Percentiles rank a stretch among this genome's conserved stretches.
Evolutionary conservation across 352 stramenopile genomes (phyloP).

Genomic region (Pythium sukuiense): DNA sequence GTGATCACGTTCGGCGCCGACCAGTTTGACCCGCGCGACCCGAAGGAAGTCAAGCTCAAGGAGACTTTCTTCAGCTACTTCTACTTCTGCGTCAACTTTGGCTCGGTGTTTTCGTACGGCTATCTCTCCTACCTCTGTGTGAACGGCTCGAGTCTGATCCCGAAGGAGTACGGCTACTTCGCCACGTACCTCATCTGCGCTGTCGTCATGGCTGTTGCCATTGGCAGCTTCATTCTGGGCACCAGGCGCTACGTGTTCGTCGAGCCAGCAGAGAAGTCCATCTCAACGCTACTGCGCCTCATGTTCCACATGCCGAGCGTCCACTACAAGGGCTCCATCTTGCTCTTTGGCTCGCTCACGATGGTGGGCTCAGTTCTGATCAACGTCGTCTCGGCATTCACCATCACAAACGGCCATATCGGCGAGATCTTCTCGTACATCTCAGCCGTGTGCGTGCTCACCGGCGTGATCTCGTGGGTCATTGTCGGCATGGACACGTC

Average conservation of each 20-base stretch:
- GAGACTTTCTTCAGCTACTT: conserved; percentile 81
- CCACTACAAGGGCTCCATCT: conserved; percentile 34
- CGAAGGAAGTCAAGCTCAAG: conserved; percentile 43
- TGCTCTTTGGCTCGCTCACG: conserved; percentile 36
- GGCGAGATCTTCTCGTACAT: conserved; percentile 55
- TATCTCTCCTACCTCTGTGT: conserved; percentile 81
- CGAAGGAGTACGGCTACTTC: conserved; percentile 79
- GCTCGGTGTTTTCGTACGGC: conserved; percentile 68
- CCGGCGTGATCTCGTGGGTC: conserved; percentile 49
- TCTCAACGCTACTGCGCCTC: conserved; percentile 45
- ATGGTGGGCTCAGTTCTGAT: conserved; percentile 47
- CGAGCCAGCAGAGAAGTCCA: conserved; percentile 35
- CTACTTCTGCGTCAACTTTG: conserved; percentile 80
- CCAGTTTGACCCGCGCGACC: conserved; percentile 52
- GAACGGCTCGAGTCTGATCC: conserved; percentile 62
- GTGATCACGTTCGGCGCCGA: conserved; percentile 38
- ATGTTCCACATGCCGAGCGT: conserved; percentile 30
- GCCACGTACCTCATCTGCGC: conserved; percentile 66
- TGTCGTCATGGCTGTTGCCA: conserved; percentile 38
- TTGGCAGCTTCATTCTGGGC: conserved; percentile 44
- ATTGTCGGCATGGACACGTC: conserved; percentile 43
- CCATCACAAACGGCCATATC: conserved; percentile 36
- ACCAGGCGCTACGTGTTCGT: conserved; percentile 55
- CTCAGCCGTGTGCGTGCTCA: conserved; percentile 31
- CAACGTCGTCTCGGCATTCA: conserved; percentile 58